Evolutionary conservation across 2,329 filamentous ascomycete species (phyloP), one percentile per base, ranked within the genome.

Genomic region (Cladosporium sp.): DNA sequence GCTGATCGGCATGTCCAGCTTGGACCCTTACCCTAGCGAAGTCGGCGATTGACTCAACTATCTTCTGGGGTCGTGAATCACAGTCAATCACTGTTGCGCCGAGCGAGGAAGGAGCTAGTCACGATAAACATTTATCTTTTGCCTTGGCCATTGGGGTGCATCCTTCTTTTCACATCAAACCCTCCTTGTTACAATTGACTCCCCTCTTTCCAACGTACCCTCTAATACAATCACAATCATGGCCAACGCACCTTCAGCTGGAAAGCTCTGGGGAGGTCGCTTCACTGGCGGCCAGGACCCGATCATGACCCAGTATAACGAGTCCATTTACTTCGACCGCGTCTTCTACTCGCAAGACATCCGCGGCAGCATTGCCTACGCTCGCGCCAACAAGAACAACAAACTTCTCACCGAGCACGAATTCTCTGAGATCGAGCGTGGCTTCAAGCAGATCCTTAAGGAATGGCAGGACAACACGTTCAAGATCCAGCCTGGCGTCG

Each of bases 231-330:
- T 50, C 50, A 5, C 61, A 65, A 46, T 12, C n/a, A 71, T 71
- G 69, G 58, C 69, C 52, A 65, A 69, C 59, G 67, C 70, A 53
- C 71, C 71, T 21, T 68, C 70, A 26, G 69, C 71, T 21, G 69
- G 69, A 72, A 86, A 86, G 83, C 82, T 87, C 65, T 87, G 85
- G 85, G 85, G 85, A 71, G 85, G 85, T 70, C 81, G 86, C 68
- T 88, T 88, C 75, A 88, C 85, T 69, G 85, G 91, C 82, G 90
- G 86, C 72, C 87, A 94, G 71, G 91, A 96, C 79, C 91, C 92
- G 63, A 85, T 96, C 62, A 96, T 96, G 92, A 85, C 88, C 67
- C 84, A 90, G 70, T 96, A 94, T 83, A 96, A 96, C 78, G 88
- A 89, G 73, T 90, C 86, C 63, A 89, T 96, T 71, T 87, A 86